These are phyloP conservation scores for Tulasnella sp. DNA, from an alignment of 768 basidiomycete species.

Conservation along the genomic window DNA sequence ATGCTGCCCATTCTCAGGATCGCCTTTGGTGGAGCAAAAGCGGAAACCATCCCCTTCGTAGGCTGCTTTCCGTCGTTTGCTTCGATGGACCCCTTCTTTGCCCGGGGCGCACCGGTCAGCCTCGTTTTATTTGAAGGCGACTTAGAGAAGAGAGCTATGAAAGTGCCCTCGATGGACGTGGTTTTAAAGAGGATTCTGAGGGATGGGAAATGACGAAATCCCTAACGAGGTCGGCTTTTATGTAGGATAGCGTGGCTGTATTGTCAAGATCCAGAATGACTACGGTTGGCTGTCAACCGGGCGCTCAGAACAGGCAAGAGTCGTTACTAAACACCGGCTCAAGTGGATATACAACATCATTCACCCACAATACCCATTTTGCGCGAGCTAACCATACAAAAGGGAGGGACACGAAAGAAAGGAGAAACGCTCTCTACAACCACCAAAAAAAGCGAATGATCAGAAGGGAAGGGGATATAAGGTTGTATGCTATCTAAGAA, in stretches of 20 bases:
- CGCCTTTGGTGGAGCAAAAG: not conserved
- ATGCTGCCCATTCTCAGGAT: not conserved
- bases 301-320: no score
- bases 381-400: not conserved
- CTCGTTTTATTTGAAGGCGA: slow-evolving; percentile 19
- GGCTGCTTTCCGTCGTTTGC: slow-evolving; percentile 6
- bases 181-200: not conserved
- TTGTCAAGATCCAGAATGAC: no score
- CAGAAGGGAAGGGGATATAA: not conserved
- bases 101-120: slow-evolving; percentile 3
- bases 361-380: not conserved
- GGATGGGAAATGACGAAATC: not conserved
- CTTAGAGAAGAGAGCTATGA: slow-evolving; percentile 10
- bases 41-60: not conserved
- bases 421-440: not conserved
- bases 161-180: slow-evolving; percentile 13
- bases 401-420: not conserved
- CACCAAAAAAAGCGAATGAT: not conserved
- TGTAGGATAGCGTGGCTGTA: no score
- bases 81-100: slow-evolving; percentile 20
- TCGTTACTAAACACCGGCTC: no score
- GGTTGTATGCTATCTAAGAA: not conserved
- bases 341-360: not conserved
- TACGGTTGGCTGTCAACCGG: no score
- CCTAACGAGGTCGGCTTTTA: no score